These are phyloP conservation scores for Phytophthora vignae DNA, from an alignment of 352 stramenopile genomes.

Conservation along the genomic window DNA sequence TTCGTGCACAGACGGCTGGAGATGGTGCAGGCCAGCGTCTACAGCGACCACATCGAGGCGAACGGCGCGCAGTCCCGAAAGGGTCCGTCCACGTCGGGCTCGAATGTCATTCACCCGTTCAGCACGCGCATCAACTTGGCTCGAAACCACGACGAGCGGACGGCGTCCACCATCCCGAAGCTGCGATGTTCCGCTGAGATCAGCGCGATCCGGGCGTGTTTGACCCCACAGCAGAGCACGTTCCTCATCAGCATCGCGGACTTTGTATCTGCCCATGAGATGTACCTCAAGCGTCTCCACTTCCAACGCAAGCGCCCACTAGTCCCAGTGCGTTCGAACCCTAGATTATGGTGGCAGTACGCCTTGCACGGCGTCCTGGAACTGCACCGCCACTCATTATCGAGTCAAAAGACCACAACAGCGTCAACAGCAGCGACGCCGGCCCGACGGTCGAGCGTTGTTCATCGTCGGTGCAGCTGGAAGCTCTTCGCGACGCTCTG, in stretches of 20 bases:
- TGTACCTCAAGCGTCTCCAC: slow-evolving; percentile 86
- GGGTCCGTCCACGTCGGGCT: slow-evolving; percentile 27
- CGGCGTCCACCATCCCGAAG: slow-evolving; percentile 70
- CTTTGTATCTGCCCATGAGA: slow-evolving; percentile 82
- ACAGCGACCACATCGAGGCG: slow-evolving; percentile 61
- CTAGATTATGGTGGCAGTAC: slow-evolving; percentile 82
- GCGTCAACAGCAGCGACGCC: background rate
- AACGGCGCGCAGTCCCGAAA: slow-evolving; percentile 9
- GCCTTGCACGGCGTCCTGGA: slow-evolving; percentile 74
- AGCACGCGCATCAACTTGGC: slow-evolving; percentile 82
- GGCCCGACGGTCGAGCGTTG: slow-evolving; percentile 16
- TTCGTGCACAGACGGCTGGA: slow-evolving; percentile 85
- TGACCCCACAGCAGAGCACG: slow-evolving; percentile 81
- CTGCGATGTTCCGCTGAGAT: slow-evolving; percentile 78
- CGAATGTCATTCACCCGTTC: slow-evolving; percentile 81
- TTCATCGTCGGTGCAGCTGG: slow-evolving; percentile 51
- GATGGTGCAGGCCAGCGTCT: slow-evolving; percentile 64
- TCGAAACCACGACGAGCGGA: slow-evolving; percentile 78
- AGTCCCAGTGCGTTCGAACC: slow-evolving; percentile 54
- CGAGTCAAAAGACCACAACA: slow-evolving; percentile 16
- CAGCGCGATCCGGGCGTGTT: slow-evolving; percentile 64
- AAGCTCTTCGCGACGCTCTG: slow-evolving; percentile 69
- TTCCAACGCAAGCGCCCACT: slow-evolving; percentile 71
- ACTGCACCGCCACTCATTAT: slow-evolving; percentile 41
- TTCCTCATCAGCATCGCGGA: slow-evolving; percentile 81